Conservation (phyloP, 148 eudicot genomes). For the Vaccinium myrtillus region DNA sequence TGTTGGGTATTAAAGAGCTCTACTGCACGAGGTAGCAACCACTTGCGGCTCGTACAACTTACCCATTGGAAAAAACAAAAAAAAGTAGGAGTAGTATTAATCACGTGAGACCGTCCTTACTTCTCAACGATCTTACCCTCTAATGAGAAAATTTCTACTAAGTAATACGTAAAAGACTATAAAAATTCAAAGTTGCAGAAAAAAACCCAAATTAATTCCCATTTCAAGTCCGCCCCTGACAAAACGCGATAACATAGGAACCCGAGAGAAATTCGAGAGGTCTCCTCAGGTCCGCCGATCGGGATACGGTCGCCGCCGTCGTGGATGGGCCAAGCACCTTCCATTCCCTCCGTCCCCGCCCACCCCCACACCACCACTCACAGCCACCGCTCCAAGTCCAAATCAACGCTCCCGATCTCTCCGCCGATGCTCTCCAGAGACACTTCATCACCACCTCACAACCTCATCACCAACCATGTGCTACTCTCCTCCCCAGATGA, state of each 20-base stretch:
- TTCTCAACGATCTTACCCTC: not conserved
- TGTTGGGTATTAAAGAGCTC: too few species aligned
- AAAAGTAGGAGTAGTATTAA: too few species aligned
- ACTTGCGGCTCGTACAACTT: too few species aligned
- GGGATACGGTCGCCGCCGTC: conserved; percentile 21
- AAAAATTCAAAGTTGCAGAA: not conserved
- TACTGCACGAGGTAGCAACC: too few species aligned
- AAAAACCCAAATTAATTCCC: not conserved
- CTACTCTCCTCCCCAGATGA: conserved; percentile 14
- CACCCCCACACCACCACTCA: conserved; percentile 15
- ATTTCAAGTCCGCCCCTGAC: not conserved
- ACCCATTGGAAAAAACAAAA: too few species aligned
- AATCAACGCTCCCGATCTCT: conserved; percentile 6
- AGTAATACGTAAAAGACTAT: not conserved
- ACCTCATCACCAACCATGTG: not conserved
- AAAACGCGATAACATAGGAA: not conserved
- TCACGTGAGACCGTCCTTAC: not conserved
- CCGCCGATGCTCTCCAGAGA: conserved; percentile 15
- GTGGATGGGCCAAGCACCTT: conserved; percentile 57
- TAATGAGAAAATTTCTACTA: not conserved
- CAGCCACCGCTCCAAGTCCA: conserved; percentile 19
- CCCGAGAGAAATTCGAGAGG: not conserved
- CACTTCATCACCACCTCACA: not conserved
- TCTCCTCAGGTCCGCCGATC: not conserved
- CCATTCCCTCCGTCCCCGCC: conserved; percentile 15